phyloP scores from a whole-genome alignment of 2,329 filamentous ascomycete species.

The Magnaporthiopsis poae region DNA sequence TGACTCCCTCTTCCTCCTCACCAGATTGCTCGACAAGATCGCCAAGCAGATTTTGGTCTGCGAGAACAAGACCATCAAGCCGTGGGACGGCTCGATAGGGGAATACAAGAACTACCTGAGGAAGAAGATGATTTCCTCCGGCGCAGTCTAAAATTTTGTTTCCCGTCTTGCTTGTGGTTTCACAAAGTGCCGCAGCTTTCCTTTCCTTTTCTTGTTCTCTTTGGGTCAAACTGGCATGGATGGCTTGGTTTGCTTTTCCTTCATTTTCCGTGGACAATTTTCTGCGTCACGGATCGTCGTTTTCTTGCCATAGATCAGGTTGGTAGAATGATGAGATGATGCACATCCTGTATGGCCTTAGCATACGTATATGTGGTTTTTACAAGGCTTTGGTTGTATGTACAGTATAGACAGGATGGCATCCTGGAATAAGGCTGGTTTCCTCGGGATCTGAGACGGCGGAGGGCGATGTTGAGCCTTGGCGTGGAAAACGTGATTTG shows the following conservation, averaged over 20 bases:
- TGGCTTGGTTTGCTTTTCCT: constrained; percentile 2
- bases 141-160: constrained; percentile 59
- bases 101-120: constrained; percentile 97
- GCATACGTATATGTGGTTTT: background rate
- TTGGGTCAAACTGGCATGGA: background rate
- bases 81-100: constrained; percentile 81
- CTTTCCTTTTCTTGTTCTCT: constrained; percentile 5
- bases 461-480: background rate
- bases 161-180: background rate
- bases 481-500: too few relatives aligned
- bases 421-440: background rate
- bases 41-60: constrained; percentile 99
- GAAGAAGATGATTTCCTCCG: constrained; percentile 92
- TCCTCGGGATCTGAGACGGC: background rate
- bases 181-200: constrained; percentile 8
- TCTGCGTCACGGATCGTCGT: background rate
- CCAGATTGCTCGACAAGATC: constrained; percentile 92
- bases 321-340: background rate
- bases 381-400: background rate
- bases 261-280: background rate
- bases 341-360: background rate
- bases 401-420: background rate
- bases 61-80: constrained; percentile 87
- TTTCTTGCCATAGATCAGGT: background rate
- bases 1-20: constrained; percentile 12